Evolutionary conservation across 257 asterid species (phyloP).

Genomic region (Fraxinus pennsylvanica): DNA sequence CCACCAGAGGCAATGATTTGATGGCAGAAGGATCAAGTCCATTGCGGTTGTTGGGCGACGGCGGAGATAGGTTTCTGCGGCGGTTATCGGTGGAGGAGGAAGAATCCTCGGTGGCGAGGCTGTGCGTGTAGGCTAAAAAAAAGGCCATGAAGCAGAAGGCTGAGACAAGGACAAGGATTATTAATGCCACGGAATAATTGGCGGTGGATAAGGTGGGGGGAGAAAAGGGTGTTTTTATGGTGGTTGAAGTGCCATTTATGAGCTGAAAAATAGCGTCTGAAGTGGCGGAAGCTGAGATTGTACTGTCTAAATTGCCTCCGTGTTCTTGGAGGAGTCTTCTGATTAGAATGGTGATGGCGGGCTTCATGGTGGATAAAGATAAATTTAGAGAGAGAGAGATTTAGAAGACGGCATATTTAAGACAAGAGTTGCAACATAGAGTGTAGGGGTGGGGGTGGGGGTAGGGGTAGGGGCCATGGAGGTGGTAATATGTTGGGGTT

Average conservation of each 20-base stretch:
- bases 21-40: slow-evolving; percentile 31
- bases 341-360: neutral
- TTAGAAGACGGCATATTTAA: no score
- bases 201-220: neutral
- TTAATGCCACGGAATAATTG: no score
- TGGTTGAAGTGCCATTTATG: neutral
- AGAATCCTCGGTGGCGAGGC: neutral
- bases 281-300: neutral
- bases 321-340: neutral
- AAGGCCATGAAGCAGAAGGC: neutral
- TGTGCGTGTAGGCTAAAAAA: neutral
- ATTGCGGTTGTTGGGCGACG: neutral
- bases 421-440: no score
- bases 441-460: no score
- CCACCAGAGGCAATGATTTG: slow-evolving; percentile 31
- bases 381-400: neutral
- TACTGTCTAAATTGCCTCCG: neutral
- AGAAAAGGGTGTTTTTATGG: neutral
- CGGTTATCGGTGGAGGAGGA: neutral
- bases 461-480: no score
- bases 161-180: no score
- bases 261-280: neutral
- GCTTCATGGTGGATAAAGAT: neutral
- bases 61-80: slow-evolving; percentile 23
- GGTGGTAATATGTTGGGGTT: no score